Evolutionary conservation across 495 filamentous ascomycete genomes (phyloP).

Genomic region (Collariella sp.): DNA sequence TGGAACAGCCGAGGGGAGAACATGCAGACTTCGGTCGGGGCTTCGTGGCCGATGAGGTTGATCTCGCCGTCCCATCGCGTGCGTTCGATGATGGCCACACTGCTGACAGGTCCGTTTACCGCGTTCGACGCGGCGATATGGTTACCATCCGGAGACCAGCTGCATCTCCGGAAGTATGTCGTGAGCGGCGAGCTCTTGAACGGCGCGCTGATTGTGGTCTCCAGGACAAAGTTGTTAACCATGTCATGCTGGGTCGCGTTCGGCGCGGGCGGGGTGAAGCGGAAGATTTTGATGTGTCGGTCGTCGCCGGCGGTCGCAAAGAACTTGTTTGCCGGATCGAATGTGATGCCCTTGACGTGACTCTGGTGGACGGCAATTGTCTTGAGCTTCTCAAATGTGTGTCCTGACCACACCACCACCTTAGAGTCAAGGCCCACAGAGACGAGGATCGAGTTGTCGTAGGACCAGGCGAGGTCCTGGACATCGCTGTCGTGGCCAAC

Average conservation of each 20-base stretch:
- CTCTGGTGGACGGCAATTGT: constrained; percentile 83
- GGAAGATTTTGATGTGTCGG: constrained; percentile 90
- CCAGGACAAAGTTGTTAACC: constrained; percentile 87
- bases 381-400: constrained; percentile 97
- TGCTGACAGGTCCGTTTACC: constrained; percentile 93
- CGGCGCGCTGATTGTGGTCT: constrained; percentile 73
- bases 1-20: constrained; percentile 87
- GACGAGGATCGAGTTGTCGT: constrained; percentile 89
- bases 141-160: constrained; percentile 94
- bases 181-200: constrained; percentile 86
- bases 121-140: constrained; percentile 97
- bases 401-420: constrained; percentile 94
- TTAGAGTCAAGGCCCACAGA: constrained; percentile 97
- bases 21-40: constrained; percentile 90
- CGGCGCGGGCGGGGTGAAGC: constrained; percentile 82
- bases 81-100: constrained; percentile 90
- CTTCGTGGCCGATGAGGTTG: constrained; percentile 94
- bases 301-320: constrained; percentile 98
- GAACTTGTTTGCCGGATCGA: constrained; percentile 98
- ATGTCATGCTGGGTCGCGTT: constrained; percentile 92
- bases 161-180: constrained; percentile 92
- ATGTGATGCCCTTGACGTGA: constrained; percentile 96
- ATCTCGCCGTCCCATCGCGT: constrained; percentile 93
- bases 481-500: constrained; percentile 98
- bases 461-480: constrained; percentile 95